These are phyloP conservation scores for Pigoraptor vietnamica DNA, from an alignment of 78 protist genomes.

Conservation along the genomic window DNA sequence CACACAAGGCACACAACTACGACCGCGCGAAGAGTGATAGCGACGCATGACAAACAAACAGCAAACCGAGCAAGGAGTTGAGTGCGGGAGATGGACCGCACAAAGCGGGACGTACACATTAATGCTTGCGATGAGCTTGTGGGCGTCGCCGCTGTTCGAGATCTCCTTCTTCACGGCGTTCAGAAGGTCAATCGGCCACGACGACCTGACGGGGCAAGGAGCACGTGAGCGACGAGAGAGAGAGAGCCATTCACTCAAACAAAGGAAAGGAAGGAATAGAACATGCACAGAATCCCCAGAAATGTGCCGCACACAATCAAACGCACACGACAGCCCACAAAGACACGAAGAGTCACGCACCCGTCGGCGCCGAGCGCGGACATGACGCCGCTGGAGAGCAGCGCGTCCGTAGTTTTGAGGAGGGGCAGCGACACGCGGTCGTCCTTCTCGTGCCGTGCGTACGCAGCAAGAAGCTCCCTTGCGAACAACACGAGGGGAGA, in stretches of 20 bases:
- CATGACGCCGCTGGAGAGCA: neutral
- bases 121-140: neutral
- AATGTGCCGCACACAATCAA: neutral
- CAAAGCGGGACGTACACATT: neutral
- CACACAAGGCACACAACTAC: no score
- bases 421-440: neutral
- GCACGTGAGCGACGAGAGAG: neutral
- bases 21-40: no score
- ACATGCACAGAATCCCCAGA: neutral
- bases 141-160: neutral
- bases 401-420: neutral
- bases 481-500: neutral
- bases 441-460: neutral
- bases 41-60: no score
- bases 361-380: neutral
- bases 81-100: no score
- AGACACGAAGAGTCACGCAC: neutral
- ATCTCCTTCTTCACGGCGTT: neutral
- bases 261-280: neutral
- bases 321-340: neutral
- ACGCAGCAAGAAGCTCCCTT: neutral
- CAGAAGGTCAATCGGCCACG: neutral
- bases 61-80: no score
- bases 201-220: neutral
- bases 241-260: neutral